A percentile compares a stretch with the other conserved stretches of the same genome.
phyloP scores from a whole-genome alignment of 2,329 filamentous ascomycete genomes.

The Dothistroma septosporum region DNA sequence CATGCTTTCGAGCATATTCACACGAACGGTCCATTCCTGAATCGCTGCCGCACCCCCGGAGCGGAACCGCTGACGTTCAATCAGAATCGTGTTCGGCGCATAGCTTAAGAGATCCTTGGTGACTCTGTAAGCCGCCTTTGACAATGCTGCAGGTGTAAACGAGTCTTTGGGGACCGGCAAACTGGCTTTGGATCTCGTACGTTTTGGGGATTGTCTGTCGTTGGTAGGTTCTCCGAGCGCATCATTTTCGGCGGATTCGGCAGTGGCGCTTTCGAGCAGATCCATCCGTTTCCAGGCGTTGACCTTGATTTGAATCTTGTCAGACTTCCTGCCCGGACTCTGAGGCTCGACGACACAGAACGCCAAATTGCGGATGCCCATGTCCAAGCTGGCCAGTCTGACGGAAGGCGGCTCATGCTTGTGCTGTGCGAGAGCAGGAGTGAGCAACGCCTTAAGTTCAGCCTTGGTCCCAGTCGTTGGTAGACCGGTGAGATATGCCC shows the following conservation, averaged over 20 bases:
- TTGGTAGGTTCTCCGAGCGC: neutral
- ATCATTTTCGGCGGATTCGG: slow-evolving; percentile 5
- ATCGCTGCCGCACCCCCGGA: slow-evolving; percentile 61
- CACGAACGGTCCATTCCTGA: slow-evolving; percentile 76
- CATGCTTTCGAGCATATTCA: slow-evolving; percentile 80
- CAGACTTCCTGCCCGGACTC: slow-evolving; percentile 9
- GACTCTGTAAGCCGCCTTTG: slow-evolving; percentile 54
- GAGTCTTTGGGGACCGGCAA: slow-evolving; percentile 8
- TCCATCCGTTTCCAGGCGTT: slow-evolving; percentile 38
- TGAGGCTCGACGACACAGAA: slow-evolving; percentile 54
- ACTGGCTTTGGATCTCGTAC: no score
- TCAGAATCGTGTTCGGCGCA: slow-evolving; percentile 64
- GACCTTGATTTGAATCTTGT: slow-evolving; percentile 23
- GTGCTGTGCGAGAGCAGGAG: neutral
- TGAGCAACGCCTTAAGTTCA: slow-evolving; percentile 41
- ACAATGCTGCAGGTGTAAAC: slow-evolving; percentile 49
- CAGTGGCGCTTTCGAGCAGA: slow-evolving; percentile 18
- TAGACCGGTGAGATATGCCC: slow-evolving; percentile 60
- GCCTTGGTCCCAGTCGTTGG: slow-evolving; percentile 58
- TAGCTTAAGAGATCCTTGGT: slow-evolving; percentile 50
- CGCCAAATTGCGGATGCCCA: slow-evolving; percentile 78
- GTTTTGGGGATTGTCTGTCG: neutral
- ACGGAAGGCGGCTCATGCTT: slow-evolving; percentile 18
- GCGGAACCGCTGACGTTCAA: slow-evolving; percentile 63
- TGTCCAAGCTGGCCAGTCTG: slow-evolving; percentile 72